A percentile compares a stretch with the other conserved stretches of the same genome.
Evolutionary conservation across 2,329 filamentous ascomycete genomes (phyloP).

Genomic region (Penicillium sp.): DNA sequence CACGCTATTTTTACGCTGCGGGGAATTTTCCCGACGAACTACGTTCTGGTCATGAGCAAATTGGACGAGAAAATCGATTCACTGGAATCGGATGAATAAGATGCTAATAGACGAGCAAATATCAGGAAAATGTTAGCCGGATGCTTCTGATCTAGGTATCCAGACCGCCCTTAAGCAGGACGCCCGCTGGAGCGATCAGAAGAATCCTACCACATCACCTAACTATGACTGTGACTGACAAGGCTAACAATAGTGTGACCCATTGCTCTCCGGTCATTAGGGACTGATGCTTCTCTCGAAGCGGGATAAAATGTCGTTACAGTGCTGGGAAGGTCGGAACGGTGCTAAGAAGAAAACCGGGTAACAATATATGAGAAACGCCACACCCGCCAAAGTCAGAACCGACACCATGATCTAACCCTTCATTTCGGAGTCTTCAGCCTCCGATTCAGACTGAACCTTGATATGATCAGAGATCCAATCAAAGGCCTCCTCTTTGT

Average conservation of each 20-base stretch:
- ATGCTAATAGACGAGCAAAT: background rate
- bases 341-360: background rate
- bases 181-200: no score
- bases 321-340: no score
- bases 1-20: conserved; percentile 6
- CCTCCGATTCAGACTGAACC: conserved; percentile 26
- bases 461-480: conserved; percentile 46
- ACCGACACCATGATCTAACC: background rate
- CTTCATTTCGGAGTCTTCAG: conserved; percentile 2
- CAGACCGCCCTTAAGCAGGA: no score
- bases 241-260: background rate
- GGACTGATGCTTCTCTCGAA: background rate
- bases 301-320: no score
- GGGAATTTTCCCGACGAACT: background rate
- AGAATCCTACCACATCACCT: no score
- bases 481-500: conserved; percentile 52
- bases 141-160: background rate
- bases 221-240: background rate
- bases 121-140: background rate
- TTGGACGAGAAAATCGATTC: background rate
- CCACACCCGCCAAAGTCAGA: background rate
- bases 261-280: background rate
- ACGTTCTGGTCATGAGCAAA: background rate
- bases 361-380: background rate
- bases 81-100: background rate